These are phyloP conservation scores for Capsicum chinense DNA, from an alignment of 257 asterid genomes.

Conservation along the genomic window DNA sequence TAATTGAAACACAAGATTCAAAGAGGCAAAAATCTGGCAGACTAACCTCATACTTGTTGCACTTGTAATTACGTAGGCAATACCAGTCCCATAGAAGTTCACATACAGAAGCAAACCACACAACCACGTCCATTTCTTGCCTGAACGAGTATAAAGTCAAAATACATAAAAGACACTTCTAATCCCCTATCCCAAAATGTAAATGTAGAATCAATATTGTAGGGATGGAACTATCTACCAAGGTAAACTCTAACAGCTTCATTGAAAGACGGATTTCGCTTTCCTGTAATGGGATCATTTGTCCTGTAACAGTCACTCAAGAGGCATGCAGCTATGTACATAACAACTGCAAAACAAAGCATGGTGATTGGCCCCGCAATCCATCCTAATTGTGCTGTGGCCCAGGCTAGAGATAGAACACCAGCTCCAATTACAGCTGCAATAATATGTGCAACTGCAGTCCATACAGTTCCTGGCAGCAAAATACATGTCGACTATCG, in stretches of 20 bases:
- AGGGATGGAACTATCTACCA: constrained; percentile 36
- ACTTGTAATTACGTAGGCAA: no score
- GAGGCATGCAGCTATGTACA: constrained; percentile 56
- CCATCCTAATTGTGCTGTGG: constrained; percentile 83
- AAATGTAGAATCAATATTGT: not conserved
- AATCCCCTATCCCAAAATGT: no score
- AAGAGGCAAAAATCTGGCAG: no score
- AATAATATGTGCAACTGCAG: constrained; percentile 70
- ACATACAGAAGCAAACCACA: no score
- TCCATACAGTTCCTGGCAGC: constrained; percentile 71
- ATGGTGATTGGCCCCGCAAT: constrained; percentile 71
- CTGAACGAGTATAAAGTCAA: no score
- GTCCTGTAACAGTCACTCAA: constrained; percentile 63
- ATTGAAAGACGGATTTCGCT: constrained; percentile 56
- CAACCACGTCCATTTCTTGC: no score
- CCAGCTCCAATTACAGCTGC: constrained; percentile 92
- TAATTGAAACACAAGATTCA: no score
- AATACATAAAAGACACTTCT: no score
- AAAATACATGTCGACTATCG: constrained; percentile 13
- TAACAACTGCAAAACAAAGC: constrained; percentile 63
- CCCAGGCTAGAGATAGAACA: constrained; percentile 80
- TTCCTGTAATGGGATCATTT: constrained; percentile 45
- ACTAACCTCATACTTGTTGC: no score
- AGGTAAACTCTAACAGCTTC: constrained; percentile 59
- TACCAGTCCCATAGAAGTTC: no score